Conservation (phyloP, 208 protist genomes). For the Leishmania tropica region DNA sequence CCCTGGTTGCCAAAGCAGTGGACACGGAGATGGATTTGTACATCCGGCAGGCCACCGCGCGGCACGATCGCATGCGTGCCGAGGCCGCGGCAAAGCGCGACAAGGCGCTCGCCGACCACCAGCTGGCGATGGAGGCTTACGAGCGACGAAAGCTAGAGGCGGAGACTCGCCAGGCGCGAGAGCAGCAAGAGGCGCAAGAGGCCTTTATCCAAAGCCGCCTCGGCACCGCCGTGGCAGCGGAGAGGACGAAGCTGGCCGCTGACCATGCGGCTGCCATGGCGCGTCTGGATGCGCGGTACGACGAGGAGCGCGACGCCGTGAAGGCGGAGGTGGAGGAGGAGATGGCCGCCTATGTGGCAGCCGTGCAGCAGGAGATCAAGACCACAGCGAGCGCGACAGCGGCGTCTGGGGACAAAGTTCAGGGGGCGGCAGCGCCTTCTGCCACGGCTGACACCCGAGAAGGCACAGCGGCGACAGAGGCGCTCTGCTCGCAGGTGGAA, state of each 20-base stretch:
- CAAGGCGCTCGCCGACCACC: conserved; percentile 44
- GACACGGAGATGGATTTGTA: conserved; percentile 55
- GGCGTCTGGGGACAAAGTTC: neutral
- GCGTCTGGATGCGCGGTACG: conserved; percentile 37
- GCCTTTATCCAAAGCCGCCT: conserved; percentile 44
- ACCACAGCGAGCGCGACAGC: neutral
- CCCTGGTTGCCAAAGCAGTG: conserved; percentile 47
- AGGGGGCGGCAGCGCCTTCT: neutral
- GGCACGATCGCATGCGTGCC: conserved; percentile 39
- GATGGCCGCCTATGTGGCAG: conserved; percentile 47
- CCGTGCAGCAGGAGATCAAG: conserved; percentile 37
- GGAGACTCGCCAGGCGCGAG: conserved; percentile 29
- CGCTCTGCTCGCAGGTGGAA: conserved; percentile 15
- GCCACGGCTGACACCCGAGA: conserved; percentile 1
- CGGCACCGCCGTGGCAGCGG: conserved; percentile 37
- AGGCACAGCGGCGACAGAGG: conserved; percentile 6
- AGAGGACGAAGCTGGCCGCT: conserved; percentile 33
- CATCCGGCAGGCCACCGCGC: conserved; percentile 41
- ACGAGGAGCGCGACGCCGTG: conserved; percentile 48
- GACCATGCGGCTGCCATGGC: conserved; percentile 32
- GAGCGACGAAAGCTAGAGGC: conserved; percentile 44
- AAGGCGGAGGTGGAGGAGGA: conserved; percentile 68
- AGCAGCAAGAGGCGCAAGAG: conserved; percentile 42
- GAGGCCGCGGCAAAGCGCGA: conserved; percentile 61
- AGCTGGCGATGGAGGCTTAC: conserved; percentile 38